Conservation (phyloP, 805 yeast genomes). For the Saccharomycopsis synnaedendra region DNA sequence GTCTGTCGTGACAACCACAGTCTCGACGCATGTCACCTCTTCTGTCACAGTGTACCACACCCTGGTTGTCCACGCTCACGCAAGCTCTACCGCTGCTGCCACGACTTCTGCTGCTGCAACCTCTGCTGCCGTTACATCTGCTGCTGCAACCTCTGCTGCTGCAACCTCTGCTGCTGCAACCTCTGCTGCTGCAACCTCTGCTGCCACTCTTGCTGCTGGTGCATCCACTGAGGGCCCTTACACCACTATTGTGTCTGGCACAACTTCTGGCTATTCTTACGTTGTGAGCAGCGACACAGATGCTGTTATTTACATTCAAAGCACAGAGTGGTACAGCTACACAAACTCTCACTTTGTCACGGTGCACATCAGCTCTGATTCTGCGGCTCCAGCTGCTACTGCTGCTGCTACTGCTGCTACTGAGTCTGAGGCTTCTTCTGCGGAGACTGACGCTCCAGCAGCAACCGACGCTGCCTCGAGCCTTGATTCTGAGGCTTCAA, state of each 20-base stretch:
- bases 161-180: background rate
- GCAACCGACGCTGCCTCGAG: background rate
- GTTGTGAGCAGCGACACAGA: constrained; percentile 9
- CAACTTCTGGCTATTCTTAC: constrained; percentile 8
- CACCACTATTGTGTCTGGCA: constrained; percentile 11
- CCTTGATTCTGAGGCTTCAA: no score
- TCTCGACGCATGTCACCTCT: no score
- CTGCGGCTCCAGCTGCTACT: background rate
- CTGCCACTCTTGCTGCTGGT: constrained; percentile 18
- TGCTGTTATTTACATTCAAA: constrained; percentile 12
- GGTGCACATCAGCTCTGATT: constrained; percentile 11
- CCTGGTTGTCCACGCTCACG: background rate
- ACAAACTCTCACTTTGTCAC: constrained; percentile 17
- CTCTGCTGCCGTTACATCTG: constrained; percentile 16
- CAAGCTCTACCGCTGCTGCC: constrained; percentile 9
- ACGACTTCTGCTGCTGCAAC: constrained; percentile 15
- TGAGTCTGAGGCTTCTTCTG: background rate
- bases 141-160: constrained; percentile 13
- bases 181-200: background rate
- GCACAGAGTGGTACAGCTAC: constrained; percentile 12
- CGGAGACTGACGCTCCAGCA: background rate
- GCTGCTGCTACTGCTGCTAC: background rate
- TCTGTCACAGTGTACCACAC: background rate
- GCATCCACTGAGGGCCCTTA: constrained; percentile 4
- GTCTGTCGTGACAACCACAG: background rate